A percentile compares a stretch with the other conserved stretches of the same genome.
Conservation (phyloP, 805 yeast species). For the Starmera caribaea region DNA sequence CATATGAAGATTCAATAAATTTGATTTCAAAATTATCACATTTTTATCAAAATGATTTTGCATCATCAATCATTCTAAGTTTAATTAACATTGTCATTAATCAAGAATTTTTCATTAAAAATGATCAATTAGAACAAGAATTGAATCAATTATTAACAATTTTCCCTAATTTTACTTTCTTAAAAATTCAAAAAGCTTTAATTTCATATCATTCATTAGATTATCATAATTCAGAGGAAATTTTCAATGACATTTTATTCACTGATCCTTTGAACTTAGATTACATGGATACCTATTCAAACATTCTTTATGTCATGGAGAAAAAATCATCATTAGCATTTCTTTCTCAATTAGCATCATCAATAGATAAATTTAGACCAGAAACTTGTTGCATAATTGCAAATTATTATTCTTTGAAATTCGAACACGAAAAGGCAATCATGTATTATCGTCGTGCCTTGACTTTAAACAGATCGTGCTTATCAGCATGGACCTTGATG, state of each 20-base stretch:
- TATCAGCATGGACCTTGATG: conserved; percentile 96
- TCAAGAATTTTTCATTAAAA: conserved; percentile 74
- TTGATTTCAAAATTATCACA: conserved; percentile 12
- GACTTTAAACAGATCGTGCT: conserved; percentile 65
- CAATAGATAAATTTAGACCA: conserved; percentile 78
- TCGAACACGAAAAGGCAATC: conserved; percentile 92
- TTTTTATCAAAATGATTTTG: conserved; percentile 22
- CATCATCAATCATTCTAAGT: conserved; percentile 27
- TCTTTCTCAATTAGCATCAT: conserved; percentile 76
- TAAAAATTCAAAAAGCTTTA: conserved; percentile 76
- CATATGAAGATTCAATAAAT: conserved; percentile 47
- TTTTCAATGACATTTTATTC: conserved; percentile 66
- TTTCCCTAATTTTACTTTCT: conserved; percentile 66
- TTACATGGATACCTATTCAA: conserved; percentile 89
- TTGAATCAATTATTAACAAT: conserved; percentile 38
- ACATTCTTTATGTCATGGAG: conserved; percentile 89
- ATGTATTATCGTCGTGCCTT: conserved; percentile 88
- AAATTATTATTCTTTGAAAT: conserved; percentile 82
- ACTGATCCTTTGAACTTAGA: conserved; percentile 82
- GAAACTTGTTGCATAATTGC: conserved; percentile 94
- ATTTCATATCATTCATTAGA: conserved; percentile 79
- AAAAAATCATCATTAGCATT: conserved; percentile 75
- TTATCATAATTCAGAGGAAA: conserved; percentile 65
- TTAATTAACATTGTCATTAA: conserved; percentile 58
- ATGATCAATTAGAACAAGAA: conserved; percentile 39